Conservation (phyloP, 495 filamentous ascomycete genomes). For the Aspergillus biplanus region DNA sequence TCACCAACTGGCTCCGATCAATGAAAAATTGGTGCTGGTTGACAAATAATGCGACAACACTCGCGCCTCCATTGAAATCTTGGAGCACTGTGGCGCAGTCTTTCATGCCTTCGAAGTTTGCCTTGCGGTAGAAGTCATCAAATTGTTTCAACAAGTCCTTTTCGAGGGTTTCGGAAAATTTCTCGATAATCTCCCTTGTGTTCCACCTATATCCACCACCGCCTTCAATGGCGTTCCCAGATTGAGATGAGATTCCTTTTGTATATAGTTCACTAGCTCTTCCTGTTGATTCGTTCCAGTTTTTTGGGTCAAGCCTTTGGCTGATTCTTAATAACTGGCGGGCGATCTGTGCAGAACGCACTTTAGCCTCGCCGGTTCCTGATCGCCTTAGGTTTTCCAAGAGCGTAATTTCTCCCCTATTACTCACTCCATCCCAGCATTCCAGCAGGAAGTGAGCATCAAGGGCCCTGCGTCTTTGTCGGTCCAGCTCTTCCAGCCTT, state of each 20-base stretch:
- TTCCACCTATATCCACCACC: constrained; percentile 55
- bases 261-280: constrained; percentile 59
- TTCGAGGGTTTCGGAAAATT: constrained; percentile 93
- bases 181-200: constrained; percentile 90
- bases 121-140: constrained; percentile 90
- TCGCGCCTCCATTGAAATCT: constrained; percentile 94
- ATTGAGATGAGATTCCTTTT: constrained; percentile 41
- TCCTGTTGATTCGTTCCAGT: constrained; percentile 65
- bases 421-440: constrained; percentile 93
- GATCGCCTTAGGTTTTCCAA: constrained; percentile 80
- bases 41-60: constrained; percentile 92
- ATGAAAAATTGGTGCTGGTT: constrained; percentile 99
- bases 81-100: constrained; percentile 91
- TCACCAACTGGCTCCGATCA: constrained; percentile 83
- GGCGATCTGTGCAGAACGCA: constrained; percentile 87
- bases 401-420: constrained; percentile 76
- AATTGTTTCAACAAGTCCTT: constrained; percentile 96
- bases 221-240: constrained; percentile 41
- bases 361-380: constrained; percentile 81
- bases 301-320: constrained; percentile 75
- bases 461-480: constrained; percentile 83
- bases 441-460: constrained; percentile 94
- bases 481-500: constrained; percentile 89
- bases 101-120: constrained; percentile 95
- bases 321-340: constrained; percentile 87